A percentile compares a stretch with the other conserved stretches of the same genome.
Evolutionary conservation across 345 rosid genomes (phyloP).

Genomic region (Populus deltoides): DNA sequence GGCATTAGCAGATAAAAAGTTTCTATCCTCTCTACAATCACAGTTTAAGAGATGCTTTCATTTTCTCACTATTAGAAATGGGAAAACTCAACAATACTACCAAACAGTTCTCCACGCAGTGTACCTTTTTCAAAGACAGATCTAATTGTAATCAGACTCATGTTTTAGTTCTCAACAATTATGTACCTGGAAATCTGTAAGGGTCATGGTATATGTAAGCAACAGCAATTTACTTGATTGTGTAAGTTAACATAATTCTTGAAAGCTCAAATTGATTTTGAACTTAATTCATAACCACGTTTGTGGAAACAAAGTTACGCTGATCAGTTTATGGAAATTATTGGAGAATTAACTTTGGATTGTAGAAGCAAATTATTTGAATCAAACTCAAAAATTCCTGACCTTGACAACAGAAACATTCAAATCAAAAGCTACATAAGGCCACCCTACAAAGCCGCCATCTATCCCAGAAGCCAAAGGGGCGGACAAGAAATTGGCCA

Average conservation of each 20-base stretch:
- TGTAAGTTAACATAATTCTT: background rate
- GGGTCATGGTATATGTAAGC: background rate
- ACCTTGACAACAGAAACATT: conserved; percentile 91
- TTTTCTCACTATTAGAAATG: no score
- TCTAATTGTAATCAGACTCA: no score
- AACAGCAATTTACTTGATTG: background rate
- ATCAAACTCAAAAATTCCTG: conserved; percentile 5
- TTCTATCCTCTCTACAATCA: background rate
- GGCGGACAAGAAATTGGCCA: conserved; percentile 84
- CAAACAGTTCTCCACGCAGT: no score
- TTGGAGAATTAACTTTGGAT: background rate
- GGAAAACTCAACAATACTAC: no score
- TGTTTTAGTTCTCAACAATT: background rate
- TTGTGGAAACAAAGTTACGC: background rate
- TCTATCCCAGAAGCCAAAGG: conserved; percentile 76
- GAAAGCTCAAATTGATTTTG: background rate
- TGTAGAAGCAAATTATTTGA: background rate
- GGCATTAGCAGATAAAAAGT: background rate
- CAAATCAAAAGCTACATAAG: conserved; percentile 88
- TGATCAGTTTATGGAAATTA: background rate
- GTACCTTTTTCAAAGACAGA: no score
- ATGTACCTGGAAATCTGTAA: background rate
- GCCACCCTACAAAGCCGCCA: conserved; percentile 57
- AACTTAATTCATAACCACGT: background rate
- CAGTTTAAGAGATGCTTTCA: no score